phyloP scores from a whole-genome alignment of 2,329 filamentous ascomycete species.

The Colletotrichum phormii region DNA sequence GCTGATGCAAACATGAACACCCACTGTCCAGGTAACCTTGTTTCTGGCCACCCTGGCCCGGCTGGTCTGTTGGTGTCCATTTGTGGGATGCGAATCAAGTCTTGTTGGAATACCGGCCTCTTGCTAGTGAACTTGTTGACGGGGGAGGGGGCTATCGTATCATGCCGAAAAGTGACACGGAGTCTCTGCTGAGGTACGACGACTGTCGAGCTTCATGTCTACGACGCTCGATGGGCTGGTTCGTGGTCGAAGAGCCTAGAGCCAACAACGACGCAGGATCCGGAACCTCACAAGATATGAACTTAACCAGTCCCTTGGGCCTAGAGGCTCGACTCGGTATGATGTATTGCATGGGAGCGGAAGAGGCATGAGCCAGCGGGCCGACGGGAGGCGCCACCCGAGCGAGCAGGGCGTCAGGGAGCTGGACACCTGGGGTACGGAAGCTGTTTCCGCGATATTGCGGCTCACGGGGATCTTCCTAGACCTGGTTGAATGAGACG shows the following conservation, averaged over 20 bases:
- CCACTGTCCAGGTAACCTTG: slow-evolving; percentile 2
- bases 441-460: slow-evolving; percentile 21
- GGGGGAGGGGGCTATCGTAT: background rate
- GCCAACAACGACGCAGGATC: background rate
- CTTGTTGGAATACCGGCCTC: background rate
- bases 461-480: slow-evolving; percentile 25
- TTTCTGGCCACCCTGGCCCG: background rate
- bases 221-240: background rate
- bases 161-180: background rate
- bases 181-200: background rate
- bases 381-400: slow-evolving; percentile 24
- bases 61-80: background rate
- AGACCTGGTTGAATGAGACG: slow-evolving; percentile 1
- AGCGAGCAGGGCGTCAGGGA: slow-evolving; percentile 49
- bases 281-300: background rate
- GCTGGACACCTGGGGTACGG: slow-evolving; percentile 28
- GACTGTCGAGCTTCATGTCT: background rate
- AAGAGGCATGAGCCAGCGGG: slow-evolving; percentile 28
- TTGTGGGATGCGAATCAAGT: background rate
- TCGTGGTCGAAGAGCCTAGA: background rate
- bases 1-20: slow-evolving; percentile 14
- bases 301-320: background rate
- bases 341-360: slow-evolving; percentile 1
- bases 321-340: background rate
- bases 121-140: background rate